Evolutionary conservation across 176 grass and related monocot species (phyloP), one percentile per base, ranked within the genome.

Genomic region (Saccharum spontaneum): DNA sequence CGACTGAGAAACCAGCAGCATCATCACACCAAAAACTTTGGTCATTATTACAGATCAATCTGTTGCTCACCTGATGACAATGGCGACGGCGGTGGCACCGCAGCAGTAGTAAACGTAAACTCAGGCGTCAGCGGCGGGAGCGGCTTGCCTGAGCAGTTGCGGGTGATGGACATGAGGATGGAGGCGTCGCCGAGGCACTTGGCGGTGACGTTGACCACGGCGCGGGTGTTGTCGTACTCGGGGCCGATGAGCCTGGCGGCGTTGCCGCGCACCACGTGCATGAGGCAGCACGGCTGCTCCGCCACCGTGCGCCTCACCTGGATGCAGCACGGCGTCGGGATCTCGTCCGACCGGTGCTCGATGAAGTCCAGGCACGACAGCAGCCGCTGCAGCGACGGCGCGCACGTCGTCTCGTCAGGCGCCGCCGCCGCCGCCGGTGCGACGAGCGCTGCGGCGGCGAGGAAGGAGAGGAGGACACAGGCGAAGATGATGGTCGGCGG

Each of bases 311-410:
- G 13, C 12, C 18, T 41, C 38, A 86, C 64, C 52, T 89, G 78
- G 17, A 81, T 28, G 83, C 88, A 89, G 78, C 88, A 89, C n/a
- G 88, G 16, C 71, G 1, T 15, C 31, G 83, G 88, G 41, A 89
- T 77, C 72, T 12, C 72, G 31, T 89, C 83, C 22, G 65, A 15
- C 7, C 54, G 71, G 78, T 89, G 88, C 83, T 89, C 83, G 83
- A 89, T 89, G 88, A 89, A 89, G 65, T 89, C 88, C 71, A 89
- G 88, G 88, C 88, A 90, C 78, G 88, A 86, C 43, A 90, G 72
- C 14, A 90, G 26, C 3, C 78, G 88, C 78, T 86, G 33, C 72
- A 89, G 65, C 52, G 78, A 77, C 65, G 78, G 83, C 65, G 64
- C 88, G 72, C 88, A 86, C 65, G 22, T 0, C 59, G 44, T 8